Evolutionary conservation across 768 basidiomycete species (phyloP).

Genomic region (Cystofilobasidium capitatum): DNA sequence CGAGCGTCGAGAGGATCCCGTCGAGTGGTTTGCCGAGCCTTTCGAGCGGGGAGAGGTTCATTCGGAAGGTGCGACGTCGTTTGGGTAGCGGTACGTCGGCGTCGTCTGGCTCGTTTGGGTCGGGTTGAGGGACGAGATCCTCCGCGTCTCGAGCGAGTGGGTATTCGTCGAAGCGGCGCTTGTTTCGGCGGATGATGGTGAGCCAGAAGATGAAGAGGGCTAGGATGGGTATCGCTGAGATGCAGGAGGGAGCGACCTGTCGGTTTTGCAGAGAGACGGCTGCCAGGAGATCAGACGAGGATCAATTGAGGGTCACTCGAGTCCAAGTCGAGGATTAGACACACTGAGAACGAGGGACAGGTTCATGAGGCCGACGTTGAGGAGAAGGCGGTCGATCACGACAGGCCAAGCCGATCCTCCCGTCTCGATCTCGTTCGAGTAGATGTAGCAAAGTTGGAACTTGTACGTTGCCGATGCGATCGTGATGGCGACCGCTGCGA

Average conservation of each 20-base stretch:
- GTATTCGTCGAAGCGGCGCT: constrained; percentile 3
- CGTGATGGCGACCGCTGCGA: neutral
- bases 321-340: neutral
- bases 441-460: neutral
- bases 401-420: constrained; percentile 4
- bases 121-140: neutral
- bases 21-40: neutral
- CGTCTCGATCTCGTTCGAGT: neutral
- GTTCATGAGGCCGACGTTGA: constrained; percentile 1
- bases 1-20: neutral
- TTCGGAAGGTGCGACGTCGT: too few relatives aligned
- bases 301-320: neutral
- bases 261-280: constrained; percentile 10
- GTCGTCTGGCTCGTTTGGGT: neutral
- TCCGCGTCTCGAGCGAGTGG: constrained; percentile 4
- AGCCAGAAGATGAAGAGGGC: neutral
- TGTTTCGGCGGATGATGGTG: neutral
- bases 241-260: neutral
- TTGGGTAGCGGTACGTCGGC: too few relatives aligned
- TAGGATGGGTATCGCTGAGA: neutral
- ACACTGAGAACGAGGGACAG: constrained; percentile 4
- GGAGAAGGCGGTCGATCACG: constrained; percentile 8
- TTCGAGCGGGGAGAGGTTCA: neutral
- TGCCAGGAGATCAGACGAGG: neutral
- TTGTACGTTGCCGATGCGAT: constrained; percentile 1